phyloP scores from a whole-genome alignment of 2,329 filamentous ascomycete genomes.

The Ceratocystiopsis minuta region DNA sequence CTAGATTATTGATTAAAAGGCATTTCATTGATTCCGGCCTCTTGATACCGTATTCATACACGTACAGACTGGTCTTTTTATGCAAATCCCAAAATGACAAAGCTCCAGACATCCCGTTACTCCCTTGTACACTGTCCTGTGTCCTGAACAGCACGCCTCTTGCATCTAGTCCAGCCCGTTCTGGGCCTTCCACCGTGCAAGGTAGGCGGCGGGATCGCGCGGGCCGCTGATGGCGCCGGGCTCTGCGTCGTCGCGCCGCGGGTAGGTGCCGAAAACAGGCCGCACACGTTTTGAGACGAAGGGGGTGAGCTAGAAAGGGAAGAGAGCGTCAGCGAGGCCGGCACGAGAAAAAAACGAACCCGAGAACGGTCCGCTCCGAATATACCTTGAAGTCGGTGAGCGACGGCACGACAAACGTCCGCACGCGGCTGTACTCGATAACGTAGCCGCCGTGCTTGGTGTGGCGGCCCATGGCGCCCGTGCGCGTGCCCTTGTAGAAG shows the following conservation, averaged over 20 bases:
- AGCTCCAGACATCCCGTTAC: no score
- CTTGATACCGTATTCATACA: no score
- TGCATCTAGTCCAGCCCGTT: slow-evolving; percentile 38
- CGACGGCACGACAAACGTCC: slow-evolving; percentile 63
- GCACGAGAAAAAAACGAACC: background rate
- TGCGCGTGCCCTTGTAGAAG: slow-evolving; percentile 92
- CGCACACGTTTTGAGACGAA: slow-evolving; percentile 51
- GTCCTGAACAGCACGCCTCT: no score
- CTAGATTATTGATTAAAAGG: no score
- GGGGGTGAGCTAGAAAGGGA: slow-evolving; percentile 47
- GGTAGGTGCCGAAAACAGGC: slow-evolving; percentile 21
- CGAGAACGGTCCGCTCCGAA: background rate
- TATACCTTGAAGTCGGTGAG: slow-evolving; percentile 53
- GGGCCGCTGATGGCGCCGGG: slow-evolving; percentile 30
- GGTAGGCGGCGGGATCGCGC: slow-evolving; percentile 41
- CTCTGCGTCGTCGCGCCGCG: slow-evolving; percentile 24
- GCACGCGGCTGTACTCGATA: slow-evolving; percentile 73
- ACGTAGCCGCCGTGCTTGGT: slow-evolving; percentile 69
- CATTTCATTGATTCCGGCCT: no score
- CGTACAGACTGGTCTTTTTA: no score
- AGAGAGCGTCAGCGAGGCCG: no score
- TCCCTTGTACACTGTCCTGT: no score
- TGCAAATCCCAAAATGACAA: no score
- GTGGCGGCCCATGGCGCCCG: slow-evolving; percentile 72
- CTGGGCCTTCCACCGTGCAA: slow-evolving; percentile 48